Evolutionary conservation across 805 yeast species (phyloP), one percentile per base, ranked within the genome.

Genomic region (Kodamaea sagamina): DNA sequence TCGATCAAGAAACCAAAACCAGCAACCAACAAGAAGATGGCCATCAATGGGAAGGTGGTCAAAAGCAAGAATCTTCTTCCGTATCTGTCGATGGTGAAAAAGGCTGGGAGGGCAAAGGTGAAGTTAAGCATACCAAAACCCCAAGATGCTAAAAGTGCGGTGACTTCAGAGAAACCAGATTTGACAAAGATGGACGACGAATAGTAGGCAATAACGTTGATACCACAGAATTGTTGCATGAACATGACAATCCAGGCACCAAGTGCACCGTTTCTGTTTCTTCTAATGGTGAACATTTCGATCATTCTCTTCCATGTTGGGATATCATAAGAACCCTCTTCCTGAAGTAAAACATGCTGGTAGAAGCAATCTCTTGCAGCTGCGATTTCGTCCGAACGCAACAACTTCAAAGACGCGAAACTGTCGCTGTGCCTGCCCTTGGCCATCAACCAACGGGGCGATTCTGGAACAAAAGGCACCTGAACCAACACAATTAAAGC

Each of bases 221-320:
- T 79, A 53, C 96, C 96, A 66, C 95, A 88, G 68, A 87, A 85
- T 62, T 88, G 95, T 68, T 88, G 96, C 88, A 84, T 84, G 58
- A 87, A 85, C 81, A 89, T 88, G 47, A 82, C 88, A 50, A 87
- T 75, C 77, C 84, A 84, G 3, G 95, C 80, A 43, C 87, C 95
- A 44, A 84, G 53, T 6, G 87, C 80, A 41, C 93, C 95, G 58
- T 88, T 84, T 65, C 95, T 78, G 63, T 86, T 86, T 71, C 96
- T 79, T 62, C 93, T 77, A 36, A 85, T 72, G 1, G 83, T 74
- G 59, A 87, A 71, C 72, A 86, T 68, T 60, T 82, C 86, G 42
- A 65, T 66, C 36, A 78, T 40, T 55, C 81, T 76, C 50, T 59
- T 65, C 53, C 55, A 58, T 43, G 74, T 72, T 16, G 81, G 72